These are phyloP conservation scores for Pisolithus sp. DNA, from an alignment of 768 basidiomycete genomes.

Conservation along the genomic window DNA sequence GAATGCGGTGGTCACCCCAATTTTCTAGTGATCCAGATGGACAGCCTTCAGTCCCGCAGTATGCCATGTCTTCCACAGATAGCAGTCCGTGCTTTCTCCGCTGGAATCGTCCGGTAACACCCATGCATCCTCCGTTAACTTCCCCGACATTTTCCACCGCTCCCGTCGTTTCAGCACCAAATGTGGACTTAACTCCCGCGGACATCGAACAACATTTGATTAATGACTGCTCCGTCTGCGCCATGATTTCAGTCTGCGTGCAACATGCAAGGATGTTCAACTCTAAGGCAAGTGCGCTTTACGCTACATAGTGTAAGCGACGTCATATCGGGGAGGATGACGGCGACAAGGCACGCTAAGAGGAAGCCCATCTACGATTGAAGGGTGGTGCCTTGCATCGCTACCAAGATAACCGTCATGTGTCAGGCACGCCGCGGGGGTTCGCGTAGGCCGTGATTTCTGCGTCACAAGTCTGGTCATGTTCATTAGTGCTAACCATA, in stretches of 20 bases:
- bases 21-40: constrained; percentile 27
- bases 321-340: too few species aligned
- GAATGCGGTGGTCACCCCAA: neutral
- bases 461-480: neutral
- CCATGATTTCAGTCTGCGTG: constrained; percentile 74
- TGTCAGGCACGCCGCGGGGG: too few species aligned
- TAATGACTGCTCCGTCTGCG: constrained; percentile 87
- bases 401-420: too few species aligned
- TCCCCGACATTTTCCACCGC: constrained; percentile 23
- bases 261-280: constrained; percentile 57
- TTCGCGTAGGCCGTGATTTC: neutral
- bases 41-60: constrained; percentile 15
- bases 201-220: constrained; percentile 80
- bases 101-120: constrained; percentile 18
- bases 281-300: constrained; percentile 41
- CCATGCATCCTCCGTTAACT: constrained; percentile 3
- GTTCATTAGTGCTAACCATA: too few species aligned
- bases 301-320: neutral
- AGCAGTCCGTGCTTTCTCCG: neutral
- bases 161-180: constrained; percentile 28
- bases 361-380: too few species aligned
- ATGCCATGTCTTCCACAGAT: constrained; percentile 6
- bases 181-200: constrained; percentile 18
- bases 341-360: too few species aligned
- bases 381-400: too few species aligned